These are phyloP conservation scores for Saturnispora mendoncae DNA, from an alignment of 805 yeast genomes.

Conservation along the genomic window DNA sequence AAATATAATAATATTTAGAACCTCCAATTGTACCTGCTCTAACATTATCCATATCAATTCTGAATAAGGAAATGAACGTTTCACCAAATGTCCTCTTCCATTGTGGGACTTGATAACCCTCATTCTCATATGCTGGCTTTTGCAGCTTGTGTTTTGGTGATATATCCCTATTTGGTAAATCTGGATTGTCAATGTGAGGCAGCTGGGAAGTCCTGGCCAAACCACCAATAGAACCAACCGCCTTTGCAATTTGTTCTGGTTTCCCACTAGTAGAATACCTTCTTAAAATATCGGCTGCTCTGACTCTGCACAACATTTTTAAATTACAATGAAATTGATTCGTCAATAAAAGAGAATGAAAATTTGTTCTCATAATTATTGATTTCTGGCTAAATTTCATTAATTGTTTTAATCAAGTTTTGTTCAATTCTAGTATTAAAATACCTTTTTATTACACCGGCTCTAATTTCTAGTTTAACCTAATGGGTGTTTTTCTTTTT, in stretches of 20 bases:
- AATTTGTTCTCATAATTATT: neutral
- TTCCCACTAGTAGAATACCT: neutral
- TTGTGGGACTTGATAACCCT: slow-evolving; percentile 31
- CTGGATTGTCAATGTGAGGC: slow-evolving; percentile 29
- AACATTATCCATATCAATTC: slow-evolving; percentile 83
- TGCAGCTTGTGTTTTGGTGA: slow-evolving; percentile 26
- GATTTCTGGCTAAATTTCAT: too few relatives aligned
- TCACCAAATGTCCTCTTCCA: slow-evolving; percentile 59
- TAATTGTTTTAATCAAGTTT: too few relatives aligned
- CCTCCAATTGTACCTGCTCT: slow-evolving; percentile 96
- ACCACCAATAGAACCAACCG: slow-evolving; percentile 12
- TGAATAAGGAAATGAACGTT: slow-evolving; percentile 47
- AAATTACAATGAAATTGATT: neutral
- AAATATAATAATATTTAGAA: slow-evolving; percentile 72
- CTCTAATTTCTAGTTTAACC: too few relatives aligned
- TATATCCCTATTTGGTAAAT: slow-evolving; percentile 30
- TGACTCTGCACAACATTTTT: neutral
- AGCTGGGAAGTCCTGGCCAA: slow-evolving; percentile 27
- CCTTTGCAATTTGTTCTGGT: neutral
- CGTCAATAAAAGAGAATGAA: neutral
- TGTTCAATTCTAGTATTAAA: too few relatives aligned
- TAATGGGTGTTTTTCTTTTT: too few relatives aligned
- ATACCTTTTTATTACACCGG: too few relatives aligned
- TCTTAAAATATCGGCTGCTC: neutral
- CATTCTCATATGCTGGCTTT: slow-evolving; percentile 25